A percentile compares a stretch with the other conserved stretches of the same genome.
Conservation (phyloP, 306 rosid species). For the Psophocarpus tetragonolobus region DNA sequence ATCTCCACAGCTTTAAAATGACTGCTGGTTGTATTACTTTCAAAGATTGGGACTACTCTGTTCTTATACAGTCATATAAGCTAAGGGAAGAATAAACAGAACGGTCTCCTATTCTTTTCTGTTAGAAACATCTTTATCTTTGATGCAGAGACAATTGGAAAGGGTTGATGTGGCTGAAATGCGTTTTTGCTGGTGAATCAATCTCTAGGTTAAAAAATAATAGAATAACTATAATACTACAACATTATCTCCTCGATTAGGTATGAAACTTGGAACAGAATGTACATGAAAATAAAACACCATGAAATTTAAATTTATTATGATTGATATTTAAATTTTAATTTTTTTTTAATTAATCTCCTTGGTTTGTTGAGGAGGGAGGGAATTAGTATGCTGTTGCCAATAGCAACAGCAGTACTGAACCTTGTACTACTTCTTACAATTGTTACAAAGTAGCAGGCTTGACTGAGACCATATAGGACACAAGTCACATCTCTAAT, state of each 20-base stretch:
- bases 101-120: too few relatives aligned
- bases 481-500: constrained; percentile 50
- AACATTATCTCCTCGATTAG: too few relatives aligned
- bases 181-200: background rate
- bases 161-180: background rate
- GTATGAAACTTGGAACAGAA: too few relatives aligned
- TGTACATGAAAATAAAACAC: too few relatives aligned
- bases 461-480: constrained; percentile 65
- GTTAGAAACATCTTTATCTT: too few relatives aligned
- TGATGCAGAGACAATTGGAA: background rate
- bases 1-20: background rate
- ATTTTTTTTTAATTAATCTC: too few relatives aligned
- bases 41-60: background rate
- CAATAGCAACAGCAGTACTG: too few relatives aligned
- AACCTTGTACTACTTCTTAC: constrained; percentile 47
- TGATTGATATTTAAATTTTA: too few relatives aligned
- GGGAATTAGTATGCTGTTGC: too few relatives aligned
- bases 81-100: background rate
- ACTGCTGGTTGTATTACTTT: background rate
- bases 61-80: background rate
- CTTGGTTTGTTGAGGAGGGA: too few relatives aligned
- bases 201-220: background rate
- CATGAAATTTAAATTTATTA: too few relatives aligned
- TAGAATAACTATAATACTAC: background rate
- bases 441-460: constrained; percentile 62